phyloP scores from a whole-genome alignment of 1,284 basidiomycete genomes.

The Gomphus bonarii region DNA sequence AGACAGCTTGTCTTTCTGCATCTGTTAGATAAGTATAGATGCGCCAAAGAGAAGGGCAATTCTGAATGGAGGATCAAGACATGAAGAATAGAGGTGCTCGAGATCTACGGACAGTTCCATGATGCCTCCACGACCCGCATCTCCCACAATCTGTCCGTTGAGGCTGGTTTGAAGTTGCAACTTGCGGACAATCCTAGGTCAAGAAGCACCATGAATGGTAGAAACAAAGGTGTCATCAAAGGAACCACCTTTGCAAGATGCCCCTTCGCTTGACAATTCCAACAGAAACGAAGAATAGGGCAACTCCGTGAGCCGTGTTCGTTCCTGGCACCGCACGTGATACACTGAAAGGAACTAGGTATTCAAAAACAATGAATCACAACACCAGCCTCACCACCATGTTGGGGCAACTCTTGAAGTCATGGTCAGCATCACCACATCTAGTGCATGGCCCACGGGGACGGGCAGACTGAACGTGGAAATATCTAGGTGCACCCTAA shows the following conservation, averaged over 20 bases:
- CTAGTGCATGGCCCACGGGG: constrained; percentile 44
- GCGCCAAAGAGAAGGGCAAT: constrained; percentile 84
- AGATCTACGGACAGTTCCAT: constrained; percentile 45
- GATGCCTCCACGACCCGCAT: constrained; percentile 64
- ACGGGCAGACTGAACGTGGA: constrained; percentile 39
- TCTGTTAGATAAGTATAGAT: constrained; percentile 70
- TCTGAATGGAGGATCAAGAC: constrained; percentile 31
- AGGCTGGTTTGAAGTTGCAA: constrained; percentile 33
- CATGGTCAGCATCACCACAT: constrained; percentile 63
- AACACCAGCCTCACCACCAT: constrained; percentile 42
- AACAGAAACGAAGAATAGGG: constrained; percentile 79
- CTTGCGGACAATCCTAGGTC: constrained; percentile 61
- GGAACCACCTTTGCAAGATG: constrained; percentile 63
- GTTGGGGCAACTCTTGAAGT: constrained; percentile 50
- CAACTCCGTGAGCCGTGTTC: constrained; percentile 79
- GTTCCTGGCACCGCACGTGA: constrained; percentile 79
- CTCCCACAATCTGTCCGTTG: constrained; percentile 53
- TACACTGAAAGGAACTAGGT: constrained; percentile 43
- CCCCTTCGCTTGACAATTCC: constrained; percentile 78
- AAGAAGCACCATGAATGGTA: neutral
- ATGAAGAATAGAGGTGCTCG: neutral
- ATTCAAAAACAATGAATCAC: constrained; percentile 1
- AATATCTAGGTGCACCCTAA: constrained; percentile 12
- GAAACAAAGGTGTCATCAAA: neutral
- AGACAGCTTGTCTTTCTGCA: constrained; percentile 39